Base-by-base conservation (phyloP, 768 basidiomycete genomes). In the Phylloporus sp. region DNA sequence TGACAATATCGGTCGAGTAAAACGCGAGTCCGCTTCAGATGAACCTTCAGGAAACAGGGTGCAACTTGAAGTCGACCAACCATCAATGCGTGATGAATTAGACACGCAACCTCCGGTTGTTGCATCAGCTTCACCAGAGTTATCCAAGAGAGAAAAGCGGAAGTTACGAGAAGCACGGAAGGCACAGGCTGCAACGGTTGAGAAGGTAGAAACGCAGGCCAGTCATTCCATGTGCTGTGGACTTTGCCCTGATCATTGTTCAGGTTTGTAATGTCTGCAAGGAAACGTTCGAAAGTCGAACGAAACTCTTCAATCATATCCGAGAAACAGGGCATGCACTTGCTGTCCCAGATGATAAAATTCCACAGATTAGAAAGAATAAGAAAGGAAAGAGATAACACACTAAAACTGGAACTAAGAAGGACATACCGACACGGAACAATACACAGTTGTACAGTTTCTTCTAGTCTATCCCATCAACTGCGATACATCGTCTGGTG, bases 401-500 rank as follows among this genome's bases (percentile, higher is more conserved):
- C 45, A 57, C 22, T 43, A 13, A n/a, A 22, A 32, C 48, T 44
- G 40, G 29, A 12, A 59, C 42, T 40, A 51, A 28, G 42, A 43
- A 47, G 8, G 12, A 53, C 46, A 53, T 54, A 55, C 52, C 50
- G 47, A 36, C 40, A 15, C 40, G 22, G 6, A 45, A 40, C n/a
- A 22, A 53, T 49, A 49, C n/a, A 35, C 28, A 23, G 15, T 16
- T 22, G 22, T 52, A 28, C 32, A 47, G n/a, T 38, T 23, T 9
- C 23, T 29, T 24, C 38, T 35, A 20, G 34, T 39, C 57, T 66
- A 94, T 47, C 94, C 94, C 94, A 97, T 95, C 36, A 95, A 73
- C 56, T 94, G 91, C 5, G 91, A 91, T 31, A 90, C 80, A 67
- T 97, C 95, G 0, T 87, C 86, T 8, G 95, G 95, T 5, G 93